A percentile compares a stretch with the other conserved stretches of the same genome.
phyloP scores from a whole-genome alignment of 805 yeast genomes.

The Kluyveromyces wickerhamii region DNA sequence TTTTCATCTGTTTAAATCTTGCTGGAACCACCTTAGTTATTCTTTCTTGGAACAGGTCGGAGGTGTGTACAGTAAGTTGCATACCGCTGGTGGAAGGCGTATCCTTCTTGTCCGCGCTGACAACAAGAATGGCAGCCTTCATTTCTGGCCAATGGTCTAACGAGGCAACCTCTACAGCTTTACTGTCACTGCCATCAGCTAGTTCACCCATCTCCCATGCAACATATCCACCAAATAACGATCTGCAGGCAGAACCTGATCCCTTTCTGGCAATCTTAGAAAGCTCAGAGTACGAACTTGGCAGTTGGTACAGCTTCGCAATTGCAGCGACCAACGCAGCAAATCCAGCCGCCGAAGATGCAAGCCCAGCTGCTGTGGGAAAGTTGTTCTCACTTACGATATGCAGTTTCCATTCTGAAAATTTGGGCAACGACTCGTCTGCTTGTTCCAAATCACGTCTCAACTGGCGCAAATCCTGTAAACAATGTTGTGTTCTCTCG shows the following conservation, averaged over 20 bases:
- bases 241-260: constrained; percentile 97
- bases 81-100: constrained; percentile 93
- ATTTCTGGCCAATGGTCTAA: constrained; percentile 82
- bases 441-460: constrained; percentile 52
- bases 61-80: constrained; percentile 90
- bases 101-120: constrained; percentile 88
- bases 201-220: constrained; percentile 96
- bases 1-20: constrained; percentile 76
- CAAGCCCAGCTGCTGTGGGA: constrained; percentile 98
- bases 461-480: constrained; percentile 61
- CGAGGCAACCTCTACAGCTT: constrained; percentile 88
- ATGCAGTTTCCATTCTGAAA: constrained; percentile 59
- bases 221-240: constrained; percentile 93
- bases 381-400: constrained; percentile 92
- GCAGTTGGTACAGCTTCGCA: constrained; percentile 74
- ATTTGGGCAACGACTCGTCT: constrained; percentile 47
- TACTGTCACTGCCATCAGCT: constrained; percentile 81
- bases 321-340: constrained; percentile 92
- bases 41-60: constrained; percentile 78
- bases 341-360: constrained; percentile 97
- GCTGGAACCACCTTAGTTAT: constrained; percentile 76
- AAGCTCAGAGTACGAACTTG: constrained; percentile 77
- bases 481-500: constrained; percentile 61
- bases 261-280: constrained; percentile 96
- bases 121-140: constrained; percentile 88